Base-by-base conservation (phyloP, 192 early-diverging fungal genomes). In the Podochytrium sp. region DNA sequence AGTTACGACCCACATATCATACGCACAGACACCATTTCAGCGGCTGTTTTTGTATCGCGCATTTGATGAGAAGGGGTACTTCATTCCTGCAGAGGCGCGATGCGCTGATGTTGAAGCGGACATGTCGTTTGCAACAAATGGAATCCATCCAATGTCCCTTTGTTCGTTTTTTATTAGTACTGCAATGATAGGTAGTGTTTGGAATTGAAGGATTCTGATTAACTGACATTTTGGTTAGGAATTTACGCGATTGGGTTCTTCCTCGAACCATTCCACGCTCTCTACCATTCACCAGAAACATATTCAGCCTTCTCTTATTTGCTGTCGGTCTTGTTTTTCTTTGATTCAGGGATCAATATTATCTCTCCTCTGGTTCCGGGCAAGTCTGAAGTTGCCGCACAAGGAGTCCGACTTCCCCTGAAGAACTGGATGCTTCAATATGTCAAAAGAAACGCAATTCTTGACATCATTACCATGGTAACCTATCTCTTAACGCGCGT, bases 41-140 rank as follows among this genome's bases (percentile, higher is more conserved):
- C 27, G 39, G 39, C 50, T 33, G 10, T 50, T 43, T 3, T n/a
- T 66, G 43, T 49, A 32, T 33, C 65, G n/a, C 7, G 65, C 65
- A 3, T 66, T 66, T 33, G 49, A 43, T 14, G 65, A 66, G 23
- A 66, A 43, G 2, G 65, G 65, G 23, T 25, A 18, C 20, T 50
- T 32, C 7, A 66, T 66, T 23, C 32, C 42, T 25, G 27, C 14
- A 7, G 33, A 2, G 10, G 18, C 20, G 29, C 33, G 33, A 20
- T 43, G 50, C 43, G 27, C 10, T 25, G 27, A 16, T 12, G 20
- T 20, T 7, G 16, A 32, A 14, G n/a, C 23, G 33, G 14, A 20
- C n/a, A 2, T 20, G 12, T 50, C n/a, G 7, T 66, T 66, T 66
- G 12, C 30, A 1, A 66, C 2, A 12, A 43, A 66, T 29, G 65